Conservation (phyloP, 148 eudicot species). For the Vaccinium macrocarpon region DNA sequence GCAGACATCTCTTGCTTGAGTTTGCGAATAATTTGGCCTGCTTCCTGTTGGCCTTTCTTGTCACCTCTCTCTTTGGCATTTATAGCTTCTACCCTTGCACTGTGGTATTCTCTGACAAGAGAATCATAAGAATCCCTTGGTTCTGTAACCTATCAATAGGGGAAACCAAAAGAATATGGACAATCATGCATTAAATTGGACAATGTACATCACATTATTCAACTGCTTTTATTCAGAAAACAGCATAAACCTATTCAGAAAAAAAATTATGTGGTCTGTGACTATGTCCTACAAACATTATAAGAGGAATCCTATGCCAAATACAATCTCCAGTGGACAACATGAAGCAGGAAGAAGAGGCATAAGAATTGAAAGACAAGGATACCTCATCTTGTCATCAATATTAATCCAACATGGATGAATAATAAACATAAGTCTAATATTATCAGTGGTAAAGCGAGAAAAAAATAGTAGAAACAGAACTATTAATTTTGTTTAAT, state of each 20-base stretch:
- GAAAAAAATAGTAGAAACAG: background rate
- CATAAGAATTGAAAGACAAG: background rate
- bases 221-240: background rate
- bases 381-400: conserved; percentile 6
- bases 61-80: conserved; percentile 78
- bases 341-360: conserved; percentile 10
- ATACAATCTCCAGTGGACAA: background rate
- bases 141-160: conserved; percentile 45
- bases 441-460: background rate
- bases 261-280: background rate
- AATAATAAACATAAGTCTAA: background rate
- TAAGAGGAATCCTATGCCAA: background rate
- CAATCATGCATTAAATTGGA: conserved; percentile 10
- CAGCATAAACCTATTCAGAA: background rate
- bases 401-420: background rate
- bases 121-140: conserved; percentile 50
- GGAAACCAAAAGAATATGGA: background rate
- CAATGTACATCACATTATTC: conserved; percentile 5
- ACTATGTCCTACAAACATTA: background rate
- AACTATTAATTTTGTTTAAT: background rate
- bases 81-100: conserved; percentile 77
- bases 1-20: conserved; percentile 86
- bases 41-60: conserved; percentile 69
- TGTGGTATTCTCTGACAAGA: conserved; percentile 64
- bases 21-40: conserved; percentile 67